Percentiles rank a stretch among this genome's conserved stretches.
Evolutionary conservation across 495 filamentous ascomycete species (phyloP).

Genomic region (Hypoxylon trugodes): DNA sequence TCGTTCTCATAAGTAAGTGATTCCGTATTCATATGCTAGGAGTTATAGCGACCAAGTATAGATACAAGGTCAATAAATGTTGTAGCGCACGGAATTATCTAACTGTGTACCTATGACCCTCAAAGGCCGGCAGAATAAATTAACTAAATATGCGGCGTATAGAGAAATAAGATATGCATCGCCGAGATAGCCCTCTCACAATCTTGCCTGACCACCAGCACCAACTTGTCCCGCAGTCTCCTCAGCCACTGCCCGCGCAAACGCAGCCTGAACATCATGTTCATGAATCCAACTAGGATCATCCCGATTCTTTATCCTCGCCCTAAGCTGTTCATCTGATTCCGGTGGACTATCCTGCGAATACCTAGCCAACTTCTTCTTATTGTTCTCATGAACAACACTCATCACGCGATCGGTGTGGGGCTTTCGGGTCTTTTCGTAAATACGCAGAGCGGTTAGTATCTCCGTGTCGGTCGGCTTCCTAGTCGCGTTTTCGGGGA

Average conservation of each 20-base stretch:
- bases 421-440: constrained; percentile 52
- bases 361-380: constrained; percentile 36
- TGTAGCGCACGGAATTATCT: too few species aligned
- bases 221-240: neutral
- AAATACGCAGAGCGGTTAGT: constrained; percentile 47
- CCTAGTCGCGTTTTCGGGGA: constrained; percentile 22
- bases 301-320: constrained; percentile 47
- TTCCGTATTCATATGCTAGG: too few species aligned
- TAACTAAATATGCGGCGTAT: too few species aligned
- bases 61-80: too few species aligned
- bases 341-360: constrained; percentile 34
- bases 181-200: too few species aligned
- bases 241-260: constrained; percentile 27
- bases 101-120: too few species aligned
- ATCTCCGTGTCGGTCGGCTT: constrained; percentile 40
- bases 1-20: too few species aligned
- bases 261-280: constrained; percentile 56
- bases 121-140: too few species aligned
- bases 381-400: constrained; percentile 51
- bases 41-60: too few species aligned
- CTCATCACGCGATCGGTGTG: constrained; percentile 53
- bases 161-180: too few species aligned
- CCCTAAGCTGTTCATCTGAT: constrained; percentile 51
- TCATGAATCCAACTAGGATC: constrained; percentile 57
- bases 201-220: neutral